Evolutionary conservation across 768 basidiomycete species (phyloP).

Genomic region (Tricholoma saponaceum): DNA sequence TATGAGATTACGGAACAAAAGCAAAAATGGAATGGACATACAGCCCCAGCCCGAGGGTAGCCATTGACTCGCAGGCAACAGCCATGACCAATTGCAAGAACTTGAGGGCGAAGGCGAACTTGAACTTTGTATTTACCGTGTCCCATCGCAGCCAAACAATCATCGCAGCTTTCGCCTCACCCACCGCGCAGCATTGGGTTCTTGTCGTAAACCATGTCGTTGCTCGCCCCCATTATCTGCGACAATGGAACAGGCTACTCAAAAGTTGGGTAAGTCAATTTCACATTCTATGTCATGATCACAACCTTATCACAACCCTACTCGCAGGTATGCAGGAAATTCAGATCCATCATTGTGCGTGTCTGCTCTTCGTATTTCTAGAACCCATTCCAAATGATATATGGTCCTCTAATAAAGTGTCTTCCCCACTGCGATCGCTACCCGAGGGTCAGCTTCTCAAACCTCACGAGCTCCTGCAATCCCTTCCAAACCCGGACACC

Average conservation of each 20-base stretch:
- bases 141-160: too few species aligned
- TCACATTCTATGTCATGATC: neutral
- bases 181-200: neutral
- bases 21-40: too few species aligned
- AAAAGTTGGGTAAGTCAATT: constrained; percentile 82
- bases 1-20: too few species aligned
- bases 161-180: neutral
- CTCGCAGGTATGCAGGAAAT: constrained; percentile 90
- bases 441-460: constrained; percentile 67
- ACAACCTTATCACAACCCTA: constrained; percentile 2
- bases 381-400: constrained; percentile 6
- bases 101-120: too few species aligned
- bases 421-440: constrained; percentile 97
- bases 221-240: constrained; percentile 91
- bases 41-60: too few species aligned
- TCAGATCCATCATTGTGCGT: constrained; percentile 97
- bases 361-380: constrained; percentile 5
- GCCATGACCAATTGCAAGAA: too few species aligned
- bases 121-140: too few species aligned
- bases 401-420: constrained; percentile 46
- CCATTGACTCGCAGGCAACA: too few species aligned
- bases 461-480: constrained; percentile 70
- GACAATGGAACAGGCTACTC: constrained; percentile 98
- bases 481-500: constrained; percentile 82
- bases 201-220: constrained; percentile 50